Evolutionary conservation across 2,329 filamentous ascomycete genomes (phyloP).

Genomic region (Cladophialophora yegresii): DNA sequence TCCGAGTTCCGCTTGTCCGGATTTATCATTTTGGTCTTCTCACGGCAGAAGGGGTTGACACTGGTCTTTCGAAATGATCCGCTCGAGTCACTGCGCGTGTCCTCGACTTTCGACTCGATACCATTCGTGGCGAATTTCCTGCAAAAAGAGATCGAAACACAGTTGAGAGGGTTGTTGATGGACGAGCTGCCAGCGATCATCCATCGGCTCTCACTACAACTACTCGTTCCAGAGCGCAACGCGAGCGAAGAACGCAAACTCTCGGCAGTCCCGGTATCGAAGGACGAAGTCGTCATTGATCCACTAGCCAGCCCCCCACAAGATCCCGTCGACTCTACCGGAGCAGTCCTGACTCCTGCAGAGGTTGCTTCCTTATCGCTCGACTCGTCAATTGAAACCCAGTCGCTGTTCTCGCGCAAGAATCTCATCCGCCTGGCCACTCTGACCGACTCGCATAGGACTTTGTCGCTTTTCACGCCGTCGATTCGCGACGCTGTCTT

Average conservation of each 20-base stretch:
- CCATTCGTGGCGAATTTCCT: constrained; percentile 97
- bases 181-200: constrained; percentile 96
- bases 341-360: constrained; percentile 72
- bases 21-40: constrained; percentile 97
- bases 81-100: constrained; percentile 95
- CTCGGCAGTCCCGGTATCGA: constrained; percentile 54
- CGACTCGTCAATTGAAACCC: constrained; percentile 76
- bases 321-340: constrained; percentile 78
- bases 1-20: constrained; percentile 95
- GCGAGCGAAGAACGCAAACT: constrained; percentile 63
- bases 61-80: constrained; percentile 98
- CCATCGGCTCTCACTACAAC: constrained; percentile 80
- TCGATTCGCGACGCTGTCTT: constrained; percentile 89
- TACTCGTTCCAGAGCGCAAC: constrained; percentile 87
- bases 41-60: constrained; percentile 93
- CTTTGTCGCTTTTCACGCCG: constrained; percentile 86
- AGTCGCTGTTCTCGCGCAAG: constrained; percentile 93
- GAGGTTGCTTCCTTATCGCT: constrained; percentile 76
- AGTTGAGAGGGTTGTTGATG: constrained; percentile 93
- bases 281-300: constrained; percentile 67
- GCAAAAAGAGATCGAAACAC: constrained; percentile 91
- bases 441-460: constrained; percentile 84
- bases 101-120: constrained; percentile 97
- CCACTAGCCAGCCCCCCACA: constrained; percentile 79
- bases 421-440: constrained; percentile 81